Evolutionary conservation across 2,329 filamentous ascomycete species (phyloP).

Genomic region (Arthrobotrys musiformis): DNA sequence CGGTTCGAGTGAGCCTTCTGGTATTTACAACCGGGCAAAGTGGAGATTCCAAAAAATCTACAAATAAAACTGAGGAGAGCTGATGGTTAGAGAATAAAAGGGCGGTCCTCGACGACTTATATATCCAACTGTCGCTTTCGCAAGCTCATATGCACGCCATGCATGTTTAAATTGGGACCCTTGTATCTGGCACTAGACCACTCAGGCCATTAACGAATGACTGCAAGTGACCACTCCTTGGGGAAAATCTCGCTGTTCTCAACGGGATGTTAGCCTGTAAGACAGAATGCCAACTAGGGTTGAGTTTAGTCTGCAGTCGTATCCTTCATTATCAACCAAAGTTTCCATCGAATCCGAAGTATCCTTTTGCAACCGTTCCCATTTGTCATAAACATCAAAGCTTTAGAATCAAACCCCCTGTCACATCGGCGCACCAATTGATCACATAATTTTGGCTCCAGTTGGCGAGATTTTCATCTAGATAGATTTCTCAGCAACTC

Average conservation of each 20-base stretch:
- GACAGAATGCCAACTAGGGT: background rate
- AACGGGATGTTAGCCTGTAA: conserved; percentile 12
- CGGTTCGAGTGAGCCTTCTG: background rate
- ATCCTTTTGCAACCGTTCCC: background rate
- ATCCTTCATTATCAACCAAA: background rate
- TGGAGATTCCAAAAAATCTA: conserved; percentile 2
- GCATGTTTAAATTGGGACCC: conserved; percentile 13
- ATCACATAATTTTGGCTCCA: conserved; percentile 38
- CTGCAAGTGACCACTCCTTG: conserved; percentile 15
- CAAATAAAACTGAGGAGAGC: conserved; percentile 4
- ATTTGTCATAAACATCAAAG: background rate
- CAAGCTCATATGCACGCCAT: conserved; percentile 17
- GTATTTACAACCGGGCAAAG: conserved; percentile 7
- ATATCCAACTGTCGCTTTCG: conserved; percentile 19
- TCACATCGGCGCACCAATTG: background rate
- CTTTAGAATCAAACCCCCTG: conserved; percentile 1
- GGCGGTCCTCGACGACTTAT: conserved; percentile 5
- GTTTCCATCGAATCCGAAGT: background rate
- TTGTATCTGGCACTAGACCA: background rate
- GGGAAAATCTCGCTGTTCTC: conserved; percentile 14
- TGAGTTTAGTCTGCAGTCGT: background rate
- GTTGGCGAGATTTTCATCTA: conserved; percentile 31
- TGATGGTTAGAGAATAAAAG: background rate
- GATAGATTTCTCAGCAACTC: conserved; percentile 41
- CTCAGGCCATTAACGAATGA: conserved; percentile 56